Conservation (phyloP, 148 eudicot species). For the Persicaria tinctoria region DNA sequence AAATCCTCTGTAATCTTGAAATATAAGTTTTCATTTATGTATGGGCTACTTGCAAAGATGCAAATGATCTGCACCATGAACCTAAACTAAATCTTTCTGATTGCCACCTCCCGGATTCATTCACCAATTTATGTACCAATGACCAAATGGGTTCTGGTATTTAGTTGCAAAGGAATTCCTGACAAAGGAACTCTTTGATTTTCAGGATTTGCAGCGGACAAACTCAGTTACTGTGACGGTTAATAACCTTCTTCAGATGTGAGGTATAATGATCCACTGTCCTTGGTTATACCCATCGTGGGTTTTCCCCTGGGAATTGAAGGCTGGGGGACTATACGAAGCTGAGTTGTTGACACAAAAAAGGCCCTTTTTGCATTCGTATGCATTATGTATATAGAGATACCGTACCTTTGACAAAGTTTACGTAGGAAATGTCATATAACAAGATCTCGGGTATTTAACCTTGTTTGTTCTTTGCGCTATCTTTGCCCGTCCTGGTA, state of each 20-base stretch:
- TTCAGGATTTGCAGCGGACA: constrained; percentile 93
- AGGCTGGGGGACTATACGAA: background rate
- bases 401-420: background rate
- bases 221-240: constrained; percentile 81
- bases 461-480: constrained; percentile 6
- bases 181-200: background rate
- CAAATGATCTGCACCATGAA: background rate
- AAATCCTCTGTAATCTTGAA: no score
- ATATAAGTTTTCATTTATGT: background rate
- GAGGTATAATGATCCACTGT: constrained; percentile 18
- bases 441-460: background rate
- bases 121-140: background rate
- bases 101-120: background rate
- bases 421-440: background rate
- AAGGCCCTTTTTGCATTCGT: constrained; percentile 2
- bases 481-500: background rate
- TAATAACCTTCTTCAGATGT: constrained; percentile 96
- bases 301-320: constrained; percentile 1
- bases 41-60: background rate
- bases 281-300: background rate
- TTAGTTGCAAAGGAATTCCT: background rate
- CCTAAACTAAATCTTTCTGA: background rate
- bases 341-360: constrained; percentile 4
- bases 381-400: constrained; percentile 9
- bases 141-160: background rate